A percentile compares a stretch with the other conserved stretches of the same genome.
Evolutionary conservation across 1,139 yeast genomes (phyloP).

Genomic region (Blastobotrys persicus): DNA sequence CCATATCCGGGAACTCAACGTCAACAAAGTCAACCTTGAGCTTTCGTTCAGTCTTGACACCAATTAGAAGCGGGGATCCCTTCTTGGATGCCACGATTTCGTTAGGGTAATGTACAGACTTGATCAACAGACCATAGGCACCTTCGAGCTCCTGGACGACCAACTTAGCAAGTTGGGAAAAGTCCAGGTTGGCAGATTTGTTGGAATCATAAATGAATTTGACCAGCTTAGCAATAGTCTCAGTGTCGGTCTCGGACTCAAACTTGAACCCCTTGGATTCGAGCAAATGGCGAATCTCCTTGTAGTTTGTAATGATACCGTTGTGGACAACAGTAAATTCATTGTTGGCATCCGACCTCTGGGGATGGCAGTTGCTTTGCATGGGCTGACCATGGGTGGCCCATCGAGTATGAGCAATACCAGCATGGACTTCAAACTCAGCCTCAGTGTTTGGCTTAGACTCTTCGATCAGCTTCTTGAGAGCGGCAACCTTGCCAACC

Average conservation of each 20-base stretch:
- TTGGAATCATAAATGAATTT: slow-evolving; percentile 86
- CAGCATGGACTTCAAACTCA: slow-evolving; percentile 81
- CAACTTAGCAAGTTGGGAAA: slow-evolving; percentile 88
- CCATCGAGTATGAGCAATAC: slow-evolving; percentile 99
- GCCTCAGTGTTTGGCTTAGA: slow-evolving; percentile 52
- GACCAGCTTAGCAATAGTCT: slow-evolving; percentile 93
- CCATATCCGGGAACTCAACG: slow-evolving; percentile 84
- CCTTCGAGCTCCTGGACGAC: slow-evolving; percentile 94
- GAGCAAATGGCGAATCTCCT: slow-evolving; percentile 82
- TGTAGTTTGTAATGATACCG: slow-evolving; percentile 95
- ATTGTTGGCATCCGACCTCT: slow-evolving; percentile 74
- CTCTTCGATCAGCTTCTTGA: slow-evolving; percentile 63
- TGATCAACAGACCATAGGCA: slow-evolving; percentile 92
- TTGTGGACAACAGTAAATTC: slow-evolving; percentile 95
- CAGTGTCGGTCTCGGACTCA: slow-evolving; percentile 96
- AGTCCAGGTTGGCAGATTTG: slow-evolving; percentile 71
- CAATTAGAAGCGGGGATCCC: slow-evolving; percentile 95
- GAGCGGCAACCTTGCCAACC: slow-evolving; percentile 86
- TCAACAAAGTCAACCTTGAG: slow-evolving; percentile 98
- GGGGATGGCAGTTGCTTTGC: slow-evolving; percentile 90
- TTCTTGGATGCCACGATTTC: slow-evolving; percentile 97
- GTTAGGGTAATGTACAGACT: slow-evolving; percentile 88
- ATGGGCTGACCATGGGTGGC: slow-evolving; percentile 98
- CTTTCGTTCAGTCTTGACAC: slow-evolving; percentile 93
- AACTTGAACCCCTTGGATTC: slow-evolving; percentile 75